Conservation (phyloP, 2,329 filamentous ascomycete species). For the Acarospora socialis region DNA sequence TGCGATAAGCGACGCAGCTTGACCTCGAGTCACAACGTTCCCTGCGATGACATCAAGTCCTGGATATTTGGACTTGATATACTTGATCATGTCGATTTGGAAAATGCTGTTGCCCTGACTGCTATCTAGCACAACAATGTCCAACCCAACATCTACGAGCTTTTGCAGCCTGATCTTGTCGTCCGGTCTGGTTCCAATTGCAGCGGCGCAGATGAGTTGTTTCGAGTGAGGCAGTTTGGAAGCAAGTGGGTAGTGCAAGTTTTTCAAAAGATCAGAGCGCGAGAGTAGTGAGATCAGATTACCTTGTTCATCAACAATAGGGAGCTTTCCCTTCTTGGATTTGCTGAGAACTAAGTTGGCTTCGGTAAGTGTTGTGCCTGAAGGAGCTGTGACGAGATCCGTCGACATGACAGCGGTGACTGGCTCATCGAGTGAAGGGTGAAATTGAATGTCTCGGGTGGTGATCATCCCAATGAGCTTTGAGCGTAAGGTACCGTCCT, state of each 20-base stretch:
- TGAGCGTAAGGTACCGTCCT: slow-evolving; percentile 81
- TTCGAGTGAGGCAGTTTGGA: slow-evolving; percentile 95
- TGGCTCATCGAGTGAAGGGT: slow-evolving; percentile 55
- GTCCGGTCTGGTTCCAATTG: slow-evolving; percentile 87
- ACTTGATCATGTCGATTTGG: slow-evolving; percentile 97
- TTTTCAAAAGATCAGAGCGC: slow-evolving; percentile 95
- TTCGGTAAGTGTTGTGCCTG: slow-evolving; percentile 70
- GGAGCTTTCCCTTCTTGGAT: slow-evolving; percentile 97
- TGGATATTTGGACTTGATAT: slow-evolving; percentile 77
- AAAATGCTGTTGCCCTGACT: slow-evolving; percentile 98
- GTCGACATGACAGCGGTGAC: slow-evolving; percentile 91
- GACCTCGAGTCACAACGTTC: slow-evolving; percentile 95
- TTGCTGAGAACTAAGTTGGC: slow-evolving; percentile 86
- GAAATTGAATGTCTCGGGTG: slow-evolving; percentile 95
- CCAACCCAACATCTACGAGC: slow-evolving; percentile 85
- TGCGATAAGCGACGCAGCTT: slow-evolving; percentile 81
- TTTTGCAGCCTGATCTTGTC: slow-evolving; percentile 77
- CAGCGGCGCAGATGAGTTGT: slow-evolving; percentile 89
- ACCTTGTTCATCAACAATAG: slow-evolving; percentile 69
- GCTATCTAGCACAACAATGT: slow-evolving; percentile 90
- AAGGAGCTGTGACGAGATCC: slow-evolving; percentile 74
- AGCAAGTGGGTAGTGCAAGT: slow-evolving; percentile 88
- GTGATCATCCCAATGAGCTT: slow-evolving; percentile 97
- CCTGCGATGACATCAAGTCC: slow-evolving; percentile 88
- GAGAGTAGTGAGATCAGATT: slow-evolving; percentile 88